Evolutionary conservation across 768 basidiomycete genomes (phyloP), one percentile per base, ranked within the genome.

Genomic region (Lentinula aciculospora): DNA sequence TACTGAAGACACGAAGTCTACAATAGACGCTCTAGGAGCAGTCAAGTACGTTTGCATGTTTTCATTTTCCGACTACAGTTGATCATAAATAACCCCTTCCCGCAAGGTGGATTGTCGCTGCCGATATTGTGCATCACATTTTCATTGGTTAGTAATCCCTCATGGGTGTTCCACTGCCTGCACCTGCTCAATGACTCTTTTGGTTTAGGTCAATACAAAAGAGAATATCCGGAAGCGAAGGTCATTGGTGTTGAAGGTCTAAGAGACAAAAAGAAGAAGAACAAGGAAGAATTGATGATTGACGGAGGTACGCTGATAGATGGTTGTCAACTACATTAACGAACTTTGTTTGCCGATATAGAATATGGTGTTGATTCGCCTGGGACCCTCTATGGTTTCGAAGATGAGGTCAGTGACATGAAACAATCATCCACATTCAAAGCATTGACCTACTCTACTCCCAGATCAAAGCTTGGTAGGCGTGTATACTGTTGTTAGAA

Each of bases 341-440:
- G 28, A 42, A 58, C 42, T 45, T 28, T 15, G 3, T 28, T 47
- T n/a, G n/a, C n/a, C 12, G 5, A n/a, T 13, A 45, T 39, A 81
- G 81, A 76, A 3, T 88, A 83, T 73, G 88, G 88, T 8, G 68
- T 71, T n/a, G 86, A 88, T 64, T 78, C 83, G 2, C 76, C 81
- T 2, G 75, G 74, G 8, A 86, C 85, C 25, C 74, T 75, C 46
- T 93, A 91, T 61, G 92, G 90, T 0, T 94, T 90, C 62, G 90
- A 94, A 69, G 79, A 80, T 31, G 88, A 89, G 64, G 76, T 76
- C 29, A 34, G 68, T 59, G 3, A 17, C 27, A 3, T 49, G 9
- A n/a, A 39, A 55, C 45, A 23, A 53, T 19, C 8, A 5, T n/a
- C 12, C 29, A 29, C 34, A 8, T 40, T 34, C 44, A 21, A 23